Base-by-base conservation (phyloP, 176 grass and related monocot genomes). In the Cenchrus purpureus region DNA sequence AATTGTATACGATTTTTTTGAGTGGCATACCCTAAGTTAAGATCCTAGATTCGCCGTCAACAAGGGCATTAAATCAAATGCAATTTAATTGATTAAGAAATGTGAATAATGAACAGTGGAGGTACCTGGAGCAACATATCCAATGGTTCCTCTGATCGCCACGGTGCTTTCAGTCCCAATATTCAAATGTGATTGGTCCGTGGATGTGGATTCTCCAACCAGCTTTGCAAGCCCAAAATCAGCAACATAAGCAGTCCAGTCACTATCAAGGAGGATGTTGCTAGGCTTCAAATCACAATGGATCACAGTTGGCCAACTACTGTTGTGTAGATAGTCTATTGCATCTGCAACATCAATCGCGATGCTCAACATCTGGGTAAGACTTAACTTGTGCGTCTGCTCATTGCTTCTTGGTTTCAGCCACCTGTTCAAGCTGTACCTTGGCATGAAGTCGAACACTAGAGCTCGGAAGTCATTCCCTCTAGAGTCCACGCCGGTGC, bases 361-460 rank as follows among this genome's bases (percentile, higher is more conserved):
- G 31, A 94, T 94, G 71, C 85, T 87, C 67, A 91, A 60, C 40
- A 88, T 59, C 25, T 87, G 77, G 10, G 28, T 1, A 19, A 71
- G 62, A 57, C 49, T 89, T 15, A 89, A 86, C 49, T 40, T 89
- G 51, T 68, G 65, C 43, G 1, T 43, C 49, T 69, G 19, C 37
- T 43, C 84, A 72, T 84, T 52, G 48, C 20, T 43, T 79, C 42
- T 49, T 64, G 50, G 69, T 79, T 91, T 86, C 60, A 95, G 17
- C 91, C 90, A 95, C 51, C 71, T 87, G 59, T 93, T 79, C 0
- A 95, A 65, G 64, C 85, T 92, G 65, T 82, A 85, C 49, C 79
- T 89, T 10, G 89, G 89, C 80, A 87, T 89, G 55, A 87, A 94
- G 37, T 89, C 65, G 2, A 94, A 91, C 3, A 94, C 89, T 48